Evolutionary conservation across 1,284 basidiomycete genomes (phyloP).

Genomic region (Butyriboletus appendiculatus): DNA sequence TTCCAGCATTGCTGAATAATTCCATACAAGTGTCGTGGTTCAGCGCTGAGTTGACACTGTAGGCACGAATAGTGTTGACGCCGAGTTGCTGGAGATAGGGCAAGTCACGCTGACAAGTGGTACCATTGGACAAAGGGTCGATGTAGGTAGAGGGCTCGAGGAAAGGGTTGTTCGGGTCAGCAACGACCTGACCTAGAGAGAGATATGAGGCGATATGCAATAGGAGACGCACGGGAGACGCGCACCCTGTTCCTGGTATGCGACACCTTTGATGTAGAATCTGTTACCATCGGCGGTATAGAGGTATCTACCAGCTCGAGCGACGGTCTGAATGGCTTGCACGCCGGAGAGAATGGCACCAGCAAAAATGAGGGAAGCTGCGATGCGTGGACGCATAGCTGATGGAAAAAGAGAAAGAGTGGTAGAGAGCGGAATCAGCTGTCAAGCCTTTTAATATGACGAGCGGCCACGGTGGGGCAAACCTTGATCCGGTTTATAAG

Average conservation of each 20-base stretch:
- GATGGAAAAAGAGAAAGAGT: background rate
- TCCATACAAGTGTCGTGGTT: constrained; percentile 90
- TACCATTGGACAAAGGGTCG: constrained; percentile 73
- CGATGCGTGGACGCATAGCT: constrained; percentile 25
- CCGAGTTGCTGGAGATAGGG: constrained; percentile 70
- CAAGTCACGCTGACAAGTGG: constrained; percentile 77
- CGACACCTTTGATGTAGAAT: constrained; percentile 91
- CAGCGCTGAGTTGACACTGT: constrained; percentile 79
- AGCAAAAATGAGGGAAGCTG: constrained; percentile 18
- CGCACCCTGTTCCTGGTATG: constrained; percentile 86
- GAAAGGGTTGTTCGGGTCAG: constrained; percentile 64
- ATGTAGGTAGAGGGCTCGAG: constrained; percentile 75
- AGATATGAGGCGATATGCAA: background rate
- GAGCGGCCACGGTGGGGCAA: background rate
- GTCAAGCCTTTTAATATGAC: background rate
- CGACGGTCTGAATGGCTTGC: constrained; percentile 58
- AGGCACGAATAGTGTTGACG: constrained; percentile 81
- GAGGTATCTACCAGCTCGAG: constrained; percentile 75
- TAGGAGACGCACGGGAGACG: background rate
- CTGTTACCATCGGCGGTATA: constrained; percentile 71
- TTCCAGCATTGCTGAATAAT: constrained; percentile 74
- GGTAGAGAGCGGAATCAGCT: background rate
- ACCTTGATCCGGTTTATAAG: constrained; percentile 13
- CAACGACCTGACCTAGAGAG: constrained; percentile 47
- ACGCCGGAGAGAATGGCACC: constrained; percentile 41